Percentiles rank a stretch among this genome's conserved stretches.
These are phyloP conservation scores for Aspergillus ustus DNA, from an alignment of 2,329 filamentous ascomycete genomes.

Conservation along the genomic window DNA sequence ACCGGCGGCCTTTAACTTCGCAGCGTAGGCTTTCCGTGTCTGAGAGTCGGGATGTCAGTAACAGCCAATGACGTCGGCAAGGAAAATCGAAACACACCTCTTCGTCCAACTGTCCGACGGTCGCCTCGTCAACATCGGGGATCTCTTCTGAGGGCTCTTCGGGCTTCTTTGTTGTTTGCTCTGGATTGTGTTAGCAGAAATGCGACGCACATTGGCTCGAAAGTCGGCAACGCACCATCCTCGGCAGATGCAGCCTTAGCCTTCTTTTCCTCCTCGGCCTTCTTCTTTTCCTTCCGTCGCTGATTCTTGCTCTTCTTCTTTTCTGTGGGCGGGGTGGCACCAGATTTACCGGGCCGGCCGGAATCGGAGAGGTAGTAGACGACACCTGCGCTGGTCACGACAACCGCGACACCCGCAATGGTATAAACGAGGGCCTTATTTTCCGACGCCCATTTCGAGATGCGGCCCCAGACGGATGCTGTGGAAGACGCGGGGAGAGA, in stretches of 20 bases:
- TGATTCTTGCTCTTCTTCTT: constrained; percentile 88
- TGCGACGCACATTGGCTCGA: constrained; percentile 32
- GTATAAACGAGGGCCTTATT: constrained; percentile 97
- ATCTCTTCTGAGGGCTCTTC: constrained; percentile 67
- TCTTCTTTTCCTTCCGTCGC: constrained; percentile 72
- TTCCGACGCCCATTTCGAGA: constrained; percentile 90
- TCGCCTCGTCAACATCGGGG: constrained; percentile 64
- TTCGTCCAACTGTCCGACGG: constrained; percentile 50
- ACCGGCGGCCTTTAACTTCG: constrained; percentile 89
- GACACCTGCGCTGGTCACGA: constrained; percentile 87
- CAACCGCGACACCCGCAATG: constrained; percentile 89
- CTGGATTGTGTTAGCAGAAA: constrained; percentile 21
- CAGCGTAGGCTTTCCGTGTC: constrained; percentile 83
- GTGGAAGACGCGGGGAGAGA: constrained; percentile 54
- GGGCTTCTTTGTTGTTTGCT: constrained; percentile 49
- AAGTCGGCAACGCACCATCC: constrained; percentile 35
- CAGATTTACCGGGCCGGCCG: constrained; percentile 43
- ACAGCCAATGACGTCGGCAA: neutral
- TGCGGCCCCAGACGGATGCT: constrained; percentile 82
- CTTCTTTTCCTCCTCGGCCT: constrained; percentile 58
- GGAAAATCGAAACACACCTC: constrained; percentile 43
- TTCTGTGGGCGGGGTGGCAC: constrained; percentile 40
- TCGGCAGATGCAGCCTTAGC: constrained; percentile 52
- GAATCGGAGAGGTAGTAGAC: constrained; percentile 82
- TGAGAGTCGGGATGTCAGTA: constrained; percentile 42